These are phyloP conservation scores for Castanea mollissima DNA, from an alignment of 306 rosid genomes.

Conservation along the genomic window DNA sequence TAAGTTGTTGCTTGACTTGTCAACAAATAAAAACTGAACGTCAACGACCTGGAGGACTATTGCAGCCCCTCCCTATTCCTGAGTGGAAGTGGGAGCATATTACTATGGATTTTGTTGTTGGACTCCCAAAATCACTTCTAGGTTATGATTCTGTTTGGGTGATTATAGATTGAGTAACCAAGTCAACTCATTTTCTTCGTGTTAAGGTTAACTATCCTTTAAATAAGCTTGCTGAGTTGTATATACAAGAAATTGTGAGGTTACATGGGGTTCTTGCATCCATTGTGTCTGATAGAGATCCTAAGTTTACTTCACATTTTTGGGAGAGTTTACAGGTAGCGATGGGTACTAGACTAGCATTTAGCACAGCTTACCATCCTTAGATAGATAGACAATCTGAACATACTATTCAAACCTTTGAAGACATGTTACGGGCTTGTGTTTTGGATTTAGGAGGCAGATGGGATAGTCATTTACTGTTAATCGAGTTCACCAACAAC, in stretches of 20 bases:
- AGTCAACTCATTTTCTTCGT: too few relatives aligned
- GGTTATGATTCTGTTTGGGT: background rate
- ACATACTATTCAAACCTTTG: too few relatives aligned
- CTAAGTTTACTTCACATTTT: too few relatives aligned
- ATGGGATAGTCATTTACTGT: background rate
- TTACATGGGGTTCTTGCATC: background rate
- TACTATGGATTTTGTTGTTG: background rate
- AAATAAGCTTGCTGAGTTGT: too few relatives aligned
- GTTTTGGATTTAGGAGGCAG: too few relatives aligned
- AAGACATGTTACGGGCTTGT: too few relatives aligned
- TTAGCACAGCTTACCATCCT: background rate
- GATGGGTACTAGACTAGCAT: background rate
- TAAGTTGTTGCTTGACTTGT: background rate
- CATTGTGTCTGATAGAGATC: background rate
- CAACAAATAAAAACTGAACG: background rate
- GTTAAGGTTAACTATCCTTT: too few relatives aligned
- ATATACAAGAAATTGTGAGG: background rate
- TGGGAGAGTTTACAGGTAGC: background rate
- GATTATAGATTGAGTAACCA: background rate
- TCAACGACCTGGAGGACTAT: background rate
- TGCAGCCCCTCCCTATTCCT: background rate
- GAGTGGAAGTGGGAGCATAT: background rate
- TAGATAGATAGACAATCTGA: background rate
- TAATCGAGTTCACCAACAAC: background rate
- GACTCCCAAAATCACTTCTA: background rate